Evolutionary conservation across 345 rosid genomes (phyloP).

Genomic region (Eucalyptus pauciflora): DNA sequence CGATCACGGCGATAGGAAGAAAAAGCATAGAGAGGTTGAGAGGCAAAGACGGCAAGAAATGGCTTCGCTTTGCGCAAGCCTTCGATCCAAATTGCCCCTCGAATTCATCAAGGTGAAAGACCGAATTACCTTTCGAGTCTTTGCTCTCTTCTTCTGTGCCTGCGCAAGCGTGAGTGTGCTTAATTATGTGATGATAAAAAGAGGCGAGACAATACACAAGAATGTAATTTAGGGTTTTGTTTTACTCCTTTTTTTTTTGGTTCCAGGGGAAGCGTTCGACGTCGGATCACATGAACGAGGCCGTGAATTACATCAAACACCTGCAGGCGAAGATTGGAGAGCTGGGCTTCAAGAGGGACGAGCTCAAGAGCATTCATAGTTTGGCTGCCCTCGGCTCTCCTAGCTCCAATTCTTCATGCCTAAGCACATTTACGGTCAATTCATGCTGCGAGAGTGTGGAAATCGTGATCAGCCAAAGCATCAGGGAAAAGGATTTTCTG

Average conservation of each 20-base stretch:
- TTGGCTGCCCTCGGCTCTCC: neutral
- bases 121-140: neutral
- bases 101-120: constrained; percentile 49
- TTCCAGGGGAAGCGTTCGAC: constrained; percentile 71
- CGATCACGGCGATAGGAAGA: constrained; percentile 28
- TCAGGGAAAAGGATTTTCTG: constrained; percentile 10
- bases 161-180: neutral
- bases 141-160: neutral
- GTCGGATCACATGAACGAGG: constrained; percentile 72
- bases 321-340: constrained; percentile 28
- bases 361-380: constrained; percentile 16
- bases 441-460: constrained; percentile 35
- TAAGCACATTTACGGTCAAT: neutral
- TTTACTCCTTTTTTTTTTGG: neutral
- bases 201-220: neutral
- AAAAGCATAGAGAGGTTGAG: constrained; percentile 63
- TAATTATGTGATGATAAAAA: neutral
- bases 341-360: constrained; percentile 26
- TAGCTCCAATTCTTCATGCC: neutral
- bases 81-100: constrained; percentile 62
- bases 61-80: constrained; percentile 44
- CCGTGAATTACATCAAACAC: constrained; percentile 49
- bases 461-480: constrained; percentile 23
- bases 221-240: neutral
- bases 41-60: constrained; percentile 69